These are phyloP conservation scores for Lactarius deliciosus DNA, from an alignment of 768 basidiomycete genomes.

Conservation along the genomic window DNA sequence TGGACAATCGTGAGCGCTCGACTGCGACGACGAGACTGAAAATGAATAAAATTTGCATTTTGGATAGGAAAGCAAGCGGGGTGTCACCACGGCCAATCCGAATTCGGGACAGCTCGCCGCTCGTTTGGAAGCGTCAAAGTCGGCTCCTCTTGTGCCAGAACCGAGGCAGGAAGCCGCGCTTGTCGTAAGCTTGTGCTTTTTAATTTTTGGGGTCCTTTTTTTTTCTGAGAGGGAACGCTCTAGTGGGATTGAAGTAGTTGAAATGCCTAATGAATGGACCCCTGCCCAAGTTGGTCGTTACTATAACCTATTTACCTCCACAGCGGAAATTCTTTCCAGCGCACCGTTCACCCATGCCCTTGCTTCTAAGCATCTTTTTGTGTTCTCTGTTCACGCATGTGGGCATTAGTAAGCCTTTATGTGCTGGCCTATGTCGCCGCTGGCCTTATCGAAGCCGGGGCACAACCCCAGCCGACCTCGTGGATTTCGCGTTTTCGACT, in stretches of 20 bases:
- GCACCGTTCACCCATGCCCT: conserved; percentile 7
- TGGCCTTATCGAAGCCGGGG: conserved; percentile 9
- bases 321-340: conserved; percentile 20
- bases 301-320: conserved; percentile 21
- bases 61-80: conserved; percentile 43
- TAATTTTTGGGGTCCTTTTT: conserved; percentile 23
- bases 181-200: conserved; percentile 43
- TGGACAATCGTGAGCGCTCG: conserved; percentile 9
- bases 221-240: conserved; percentile 34
- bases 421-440: conserved; percentile 12
- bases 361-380: conserved; percentile 18
- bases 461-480: conserved; percentile 19
- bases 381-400: conserved; percentile 20
- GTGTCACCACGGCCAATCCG: conserved; percentile 46
- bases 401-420: conserved; percentile 19
- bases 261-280: conserved; percentile 15
- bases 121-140: conserved; percentile 43
- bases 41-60: not conserved
- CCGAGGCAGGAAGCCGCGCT: conserved; percentile 42
- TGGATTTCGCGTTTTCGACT: conserved; percentile 22
- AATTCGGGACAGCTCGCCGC: conserved; percentile 46
- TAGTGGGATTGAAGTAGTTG: conserved; percentile 45
- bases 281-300: conserved; percentile 6
- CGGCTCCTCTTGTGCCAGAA: conserved; percentile 40
- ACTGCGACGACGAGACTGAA: conserved; percentile 7